A percentile compares a stretch with the other conserved stretches of the same genome.
These are phyloP conservation scores for Fusarium azukiicola DNA, from an alignment of 2,329 filamentous ascomycete genomes.

Conservation along the genomic window DNA sequence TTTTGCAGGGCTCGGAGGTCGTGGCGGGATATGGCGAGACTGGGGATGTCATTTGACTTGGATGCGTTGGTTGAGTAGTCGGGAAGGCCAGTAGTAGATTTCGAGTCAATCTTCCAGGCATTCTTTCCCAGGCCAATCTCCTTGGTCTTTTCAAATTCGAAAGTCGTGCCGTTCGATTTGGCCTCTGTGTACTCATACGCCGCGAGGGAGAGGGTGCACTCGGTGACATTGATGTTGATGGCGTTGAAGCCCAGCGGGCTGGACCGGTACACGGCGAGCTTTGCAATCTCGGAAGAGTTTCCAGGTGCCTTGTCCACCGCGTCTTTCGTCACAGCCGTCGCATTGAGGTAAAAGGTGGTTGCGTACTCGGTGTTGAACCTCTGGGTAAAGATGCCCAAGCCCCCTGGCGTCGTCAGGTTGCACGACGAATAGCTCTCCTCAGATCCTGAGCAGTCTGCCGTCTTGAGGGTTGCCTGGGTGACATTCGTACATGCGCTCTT, in stretches of 20 bases:
- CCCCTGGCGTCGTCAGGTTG: conserved; percentile 35
- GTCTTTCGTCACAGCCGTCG: neutral
- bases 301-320: neutral
- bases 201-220: conserved; percentile 28
- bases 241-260: conserved; percentile 20
- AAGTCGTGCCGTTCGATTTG: conserved; percentile 30
- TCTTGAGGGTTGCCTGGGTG: conserved; percentile 14
- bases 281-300: neutral
- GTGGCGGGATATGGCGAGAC: neutral
- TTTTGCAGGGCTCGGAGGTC: conserved; percentile 27
- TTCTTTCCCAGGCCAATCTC: conserved; percentile 5
- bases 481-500: conserved; percentile 35
- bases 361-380: neutral
- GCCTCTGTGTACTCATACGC: conserved; percentile 26
- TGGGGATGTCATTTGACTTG: conserved; percentile 1
- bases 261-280: conserved; percentile 30
- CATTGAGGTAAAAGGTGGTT: conserved; percentile 30
- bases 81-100: neutral
- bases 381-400: conserved; percentile 16
- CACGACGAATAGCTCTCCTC: neutral
- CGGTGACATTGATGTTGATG: conserved; percentile 36
- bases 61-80: conserved; percentile 7
- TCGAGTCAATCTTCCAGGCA: neutral
- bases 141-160: conserved; percentile 10
- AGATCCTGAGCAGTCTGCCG: conserved; percentile 1